Conservation (phyloP, 441 rosid genomes). For the Populus hybrid region DNA sequence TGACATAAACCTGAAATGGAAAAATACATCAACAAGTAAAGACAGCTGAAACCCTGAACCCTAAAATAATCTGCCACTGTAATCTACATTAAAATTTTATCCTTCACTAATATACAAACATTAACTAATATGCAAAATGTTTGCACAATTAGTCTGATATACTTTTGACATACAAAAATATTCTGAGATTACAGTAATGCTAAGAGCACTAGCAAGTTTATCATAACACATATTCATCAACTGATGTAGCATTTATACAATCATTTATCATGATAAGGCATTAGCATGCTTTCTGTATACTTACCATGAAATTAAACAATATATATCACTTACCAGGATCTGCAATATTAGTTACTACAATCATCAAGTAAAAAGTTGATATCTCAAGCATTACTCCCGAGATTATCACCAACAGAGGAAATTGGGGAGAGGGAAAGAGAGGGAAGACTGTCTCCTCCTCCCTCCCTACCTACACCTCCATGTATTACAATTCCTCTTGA, state of each 20-base stretch:
- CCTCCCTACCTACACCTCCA: background rate
- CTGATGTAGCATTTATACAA: background rate
- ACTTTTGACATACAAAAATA: background rate
- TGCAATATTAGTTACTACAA: background rate
- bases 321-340: background rate
- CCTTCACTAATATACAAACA: background rate
- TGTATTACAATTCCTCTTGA: background rate
- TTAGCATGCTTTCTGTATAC: background rate
- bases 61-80: background rate
- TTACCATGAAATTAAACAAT: background rate
- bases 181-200: background rate
- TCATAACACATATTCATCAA: background rate
- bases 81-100: background rate
- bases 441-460: background rate
- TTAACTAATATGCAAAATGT: background rate
- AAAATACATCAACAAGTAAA: conserved; percentile 2
- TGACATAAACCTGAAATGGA: conserved; percentile 59
- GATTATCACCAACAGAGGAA: background rate
- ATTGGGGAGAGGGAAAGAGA: background rate
- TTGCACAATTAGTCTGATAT: background rate
- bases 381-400: background rate
- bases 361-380: background rate
- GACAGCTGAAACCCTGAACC: conserved; percentile 5
- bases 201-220: background rate
- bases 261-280: background rate